These are phyloP conservation scores for Plasmodium knowlesi DNA, from an alignment of 169 alveolate genomes.

Conservation along the genomic window DNA sequence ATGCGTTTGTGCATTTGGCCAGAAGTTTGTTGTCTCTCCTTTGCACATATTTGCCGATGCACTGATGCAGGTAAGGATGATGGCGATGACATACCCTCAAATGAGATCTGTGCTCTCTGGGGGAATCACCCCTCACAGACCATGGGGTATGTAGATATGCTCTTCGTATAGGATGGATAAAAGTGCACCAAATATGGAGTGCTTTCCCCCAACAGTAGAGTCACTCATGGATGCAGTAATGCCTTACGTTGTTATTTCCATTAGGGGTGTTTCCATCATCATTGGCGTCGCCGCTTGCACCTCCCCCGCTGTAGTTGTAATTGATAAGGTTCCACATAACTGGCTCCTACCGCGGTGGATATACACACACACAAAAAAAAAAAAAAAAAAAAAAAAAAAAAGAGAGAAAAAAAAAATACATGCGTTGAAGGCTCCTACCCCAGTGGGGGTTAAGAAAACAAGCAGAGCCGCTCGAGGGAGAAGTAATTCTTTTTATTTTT, in stretches of 20 bases:
- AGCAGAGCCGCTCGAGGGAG: background rate
- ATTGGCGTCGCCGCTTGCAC: background rate
- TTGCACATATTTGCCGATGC: background rate
- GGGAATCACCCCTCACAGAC: background rate
- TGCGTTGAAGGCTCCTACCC: background rate
- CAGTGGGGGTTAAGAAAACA: background rate
- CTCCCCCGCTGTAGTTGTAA: slow-evolving; percentile 22
- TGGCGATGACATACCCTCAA: background rate
- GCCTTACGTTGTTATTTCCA: background rate
- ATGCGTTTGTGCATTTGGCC: background rate
- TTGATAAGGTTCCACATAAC: slow-evolving; percentile 53
- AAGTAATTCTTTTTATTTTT: background rate
- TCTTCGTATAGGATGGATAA: background rate
- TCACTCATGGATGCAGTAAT: background rate
- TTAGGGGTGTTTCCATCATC: background rate
- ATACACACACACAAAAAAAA: background rate
- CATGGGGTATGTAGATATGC: background rate
- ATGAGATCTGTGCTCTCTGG: background rate
- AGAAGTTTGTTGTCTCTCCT: background rate
- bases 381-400: background rate
- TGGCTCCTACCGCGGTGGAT: background rate
- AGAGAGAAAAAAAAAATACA: background rate
- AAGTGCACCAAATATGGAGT: background rate
- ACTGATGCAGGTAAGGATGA: background rate
- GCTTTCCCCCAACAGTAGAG: background rate